Conservation (phyloP, 2,329 filamentous ascomycete genomes). For the Trichophyton schoenleinii region DNA sequence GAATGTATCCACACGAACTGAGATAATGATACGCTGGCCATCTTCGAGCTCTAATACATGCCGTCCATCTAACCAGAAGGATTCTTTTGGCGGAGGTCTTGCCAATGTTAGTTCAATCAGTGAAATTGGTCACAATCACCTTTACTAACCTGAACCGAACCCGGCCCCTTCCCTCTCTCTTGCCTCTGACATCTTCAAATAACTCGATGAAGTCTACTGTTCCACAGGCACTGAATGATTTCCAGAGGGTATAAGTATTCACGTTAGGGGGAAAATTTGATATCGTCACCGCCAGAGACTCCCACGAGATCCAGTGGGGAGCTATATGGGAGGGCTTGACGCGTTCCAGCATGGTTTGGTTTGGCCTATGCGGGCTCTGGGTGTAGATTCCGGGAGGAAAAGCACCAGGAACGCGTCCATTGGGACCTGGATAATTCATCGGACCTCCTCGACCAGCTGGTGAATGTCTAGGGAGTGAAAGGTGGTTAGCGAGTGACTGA, state of each 20-base stretch:
- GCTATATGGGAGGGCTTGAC: constrained; percentile 6
- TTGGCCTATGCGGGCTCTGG: neutral
- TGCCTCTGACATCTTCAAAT: constrained; percentile 33
- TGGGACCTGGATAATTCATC: neutral
- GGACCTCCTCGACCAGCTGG: neutral
- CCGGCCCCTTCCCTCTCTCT: constrained; percentile 31
- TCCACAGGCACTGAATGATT: constrained; percentile 42
- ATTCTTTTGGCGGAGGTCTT: constrained; percentile 39
- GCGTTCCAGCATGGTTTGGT: constrained; percentile 4
- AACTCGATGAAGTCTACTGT: constrained; percentile 47
- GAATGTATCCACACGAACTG: constrained; percentile 18
- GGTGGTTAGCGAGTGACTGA: neutral
- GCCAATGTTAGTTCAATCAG: neutral
- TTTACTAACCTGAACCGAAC: constrained; percentile 43
- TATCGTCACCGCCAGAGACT: constrained; percentile 28
- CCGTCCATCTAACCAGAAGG: constrained; percentile 38
- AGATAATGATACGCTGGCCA: constrained; percentile 15
- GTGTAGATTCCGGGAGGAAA: constrained; percentile 1
- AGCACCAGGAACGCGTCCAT: neutral
- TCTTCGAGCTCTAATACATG: constrained; percentile 21
- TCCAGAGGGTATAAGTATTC: constrained; percentile 35
- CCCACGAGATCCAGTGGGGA: constrained; percentile 28
- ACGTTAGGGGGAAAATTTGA: constrained; percentile 23
- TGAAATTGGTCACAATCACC: neutral
- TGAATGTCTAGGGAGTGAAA: neutral